Conservation (phyloP, 352 stramenopile genomes). For the Phytophthora idaei region DNA sequence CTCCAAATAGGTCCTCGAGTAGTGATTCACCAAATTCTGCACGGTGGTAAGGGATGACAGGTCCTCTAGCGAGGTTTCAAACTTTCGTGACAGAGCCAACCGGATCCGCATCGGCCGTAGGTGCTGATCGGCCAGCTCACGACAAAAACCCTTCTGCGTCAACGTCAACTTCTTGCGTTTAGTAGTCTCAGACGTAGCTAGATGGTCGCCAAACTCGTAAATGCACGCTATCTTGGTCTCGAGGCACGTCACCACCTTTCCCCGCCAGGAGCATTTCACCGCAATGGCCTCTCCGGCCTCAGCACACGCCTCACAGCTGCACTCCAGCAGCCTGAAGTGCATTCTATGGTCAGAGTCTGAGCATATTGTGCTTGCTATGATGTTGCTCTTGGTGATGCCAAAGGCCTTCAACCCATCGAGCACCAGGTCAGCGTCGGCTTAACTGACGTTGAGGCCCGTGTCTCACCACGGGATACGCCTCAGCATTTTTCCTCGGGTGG, state of each 20-base stretch:
- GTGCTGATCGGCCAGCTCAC: neutral
- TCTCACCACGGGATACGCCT: too few species aligned
- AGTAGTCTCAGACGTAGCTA: neutral
- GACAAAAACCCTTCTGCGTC: neutral
- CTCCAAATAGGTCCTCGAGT: neutral
- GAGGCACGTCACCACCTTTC: neutral
- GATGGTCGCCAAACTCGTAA: neutral
- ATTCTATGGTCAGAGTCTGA: too few species aligned
- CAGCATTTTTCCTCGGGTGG: too few species aligned
- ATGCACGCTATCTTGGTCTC: neutral
- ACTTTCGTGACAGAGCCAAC: neutral
- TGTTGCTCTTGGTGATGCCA: too few species aligned
- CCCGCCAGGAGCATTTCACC: neutral
- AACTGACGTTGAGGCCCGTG: too few species aligned
- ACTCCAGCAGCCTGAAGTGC: too few species aligned
- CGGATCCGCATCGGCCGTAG: neutral
- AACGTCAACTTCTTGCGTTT: neutral
- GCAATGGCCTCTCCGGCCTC: neutral
- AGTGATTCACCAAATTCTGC: neutral
- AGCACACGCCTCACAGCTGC: neutral
- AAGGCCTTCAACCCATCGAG: too few species aligned
- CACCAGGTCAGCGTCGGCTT: too few species aligned
- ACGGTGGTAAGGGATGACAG: neutral
- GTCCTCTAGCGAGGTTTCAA: too few species aligned
- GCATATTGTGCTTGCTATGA: too few species aligned